These are phyloP conservation scores for Aspergillus pseudotamarii DNA, from an alignment of 2,329 filamentous ascomycete genomes.

Conservation along the genomic window DNA sequence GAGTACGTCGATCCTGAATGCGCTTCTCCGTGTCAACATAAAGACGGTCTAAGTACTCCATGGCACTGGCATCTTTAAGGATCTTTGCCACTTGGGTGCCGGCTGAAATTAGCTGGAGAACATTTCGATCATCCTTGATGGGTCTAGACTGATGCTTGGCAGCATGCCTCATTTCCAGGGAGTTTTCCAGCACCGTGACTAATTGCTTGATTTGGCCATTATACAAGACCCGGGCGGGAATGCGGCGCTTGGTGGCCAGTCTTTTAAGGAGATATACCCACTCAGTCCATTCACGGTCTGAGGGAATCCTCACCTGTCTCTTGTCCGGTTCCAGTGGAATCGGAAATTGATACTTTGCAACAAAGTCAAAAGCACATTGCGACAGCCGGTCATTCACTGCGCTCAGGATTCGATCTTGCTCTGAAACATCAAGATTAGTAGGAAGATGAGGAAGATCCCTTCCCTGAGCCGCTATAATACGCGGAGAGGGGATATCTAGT, in stretches of 20 bases:
- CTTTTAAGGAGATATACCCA: constrained; percentile 88
- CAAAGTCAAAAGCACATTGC: constrained; percentile 85
- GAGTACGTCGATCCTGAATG: constrained; percentile 66
- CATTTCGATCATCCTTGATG: constrained; percentile 85
- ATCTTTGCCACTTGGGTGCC: constrained; percentile 88
- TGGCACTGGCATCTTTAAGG: constrained; percentile 78
- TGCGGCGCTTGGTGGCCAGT: constrained; percentile 81
- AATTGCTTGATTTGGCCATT: constrained; percentile 91
- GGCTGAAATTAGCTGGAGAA: constrained; percentile 83
- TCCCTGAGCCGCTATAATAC: constrained; percentile 74
- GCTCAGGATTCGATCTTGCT: constrained; percentile 79
- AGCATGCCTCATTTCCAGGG: constrained; percentile 82
- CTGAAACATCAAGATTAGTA: constrained; percentile 78
- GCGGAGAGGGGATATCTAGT: constrained; percentile 70
- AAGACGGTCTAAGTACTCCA: constrained; percentile 78
- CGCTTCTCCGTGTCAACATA: constrained; percentile 80
- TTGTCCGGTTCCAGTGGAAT: constrained; percentile 83
- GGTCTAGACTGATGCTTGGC: constrained; percentile 81
- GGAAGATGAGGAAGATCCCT: constrained; percentile 79
- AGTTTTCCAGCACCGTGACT: constrained; percentile 85
- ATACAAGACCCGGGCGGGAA: constrained; percentile 80
- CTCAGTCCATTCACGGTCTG: constrained; percentile 86
- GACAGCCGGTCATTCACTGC: constrained; percentile 83
- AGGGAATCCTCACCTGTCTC: constrained; percentile 72
- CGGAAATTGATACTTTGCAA: constrained; percentile 88